Base-by-base conservation (phyloP, 768 basidiomycete species). In the Neoboletus brunneissimus region DNA sequence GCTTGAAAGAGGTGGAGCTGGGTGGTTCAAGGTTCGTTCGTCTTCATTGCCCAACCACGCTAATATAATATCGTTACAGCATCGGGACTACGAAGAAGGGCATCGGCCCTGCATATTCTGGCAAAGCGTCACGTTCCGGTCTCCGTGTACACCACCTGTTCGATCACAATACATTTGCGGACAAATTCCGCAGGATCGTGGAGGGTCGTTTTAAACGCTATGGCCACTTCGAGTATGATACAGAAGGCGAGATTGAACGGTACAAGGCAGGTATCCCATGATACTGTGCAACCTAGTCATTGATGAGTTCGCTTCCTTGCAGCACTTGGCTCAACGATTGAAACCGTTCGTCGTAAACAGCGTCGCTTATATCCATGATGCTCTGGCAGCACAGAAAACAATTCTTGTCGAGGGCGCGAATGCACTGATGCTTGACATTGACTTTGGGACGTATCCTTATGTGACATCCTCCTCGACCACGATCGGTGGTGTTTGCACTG, bases 21-120 rank as follows among this genome's bases (percentile, higher is more conserved):
- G 97, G 97, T 23, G 91, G 92, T 10, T 87, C 86, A 1, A 91
- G 88, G 87, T 87, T 62, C 41, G 64, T 60, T 55, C 47, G 40
- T 32, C 25, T 23, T 42, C 51, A 48, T 43, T 44, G 8, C 38
- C 27, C 11, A 18, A 15, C 45, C 15, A 20, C 0, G 8, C 34
- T 15, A 9, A 37, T 42, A 53, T 29, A 25, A 53, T 37, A 27
- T 51, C 46, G 53, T 35, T 18, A 16, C 65, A 93, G 91, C 73
- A 98, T 99, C 68, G 97, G 97, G 25, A 99, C 97, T 34, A 99
- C 97, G 48, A 94, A 91, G 83, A 93, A 87, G 72, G 97, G 97
- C 50, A 98, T 99, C 67, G 97, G 97, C 73, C 97, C 97, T 72
- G 90, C 97, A 13, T 99, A 99, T 79, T 97, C 95, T 49, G 90